Evolutionary conservation across 1,139 yeast genomes (phyloP).

Genomic region (Petasospora fabianii): DNA sequence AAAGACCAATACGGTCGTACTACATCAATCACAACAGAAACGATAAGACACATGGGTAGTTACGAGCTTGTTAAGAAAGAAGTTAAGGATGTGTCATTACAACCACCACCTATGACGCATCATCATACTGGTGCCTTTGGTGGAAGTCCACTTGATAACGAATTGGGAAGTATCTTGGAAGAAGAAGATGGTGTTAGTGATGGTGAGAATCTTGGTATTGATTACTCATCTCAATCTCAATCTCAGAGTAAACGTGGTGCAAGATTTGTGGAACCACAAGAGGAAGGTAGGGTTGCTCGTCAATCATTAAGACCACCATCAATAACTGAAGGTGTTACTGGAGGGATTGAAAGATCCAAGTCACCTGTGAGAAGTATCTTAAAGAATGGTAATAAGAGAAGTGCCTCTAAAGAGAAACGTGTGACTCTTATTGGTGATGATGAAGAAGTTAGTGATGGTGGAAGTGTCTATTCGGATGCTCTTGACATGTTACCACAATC

Average conservation of each 20-base stretch:
- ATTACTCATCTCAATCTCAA: too few species aligned
- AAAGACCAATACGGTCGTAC: conserved; percentile 29
- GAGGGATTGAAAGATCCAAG: conserved; percentile 2
- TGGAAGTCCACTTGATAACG: conserved; percentile 21
- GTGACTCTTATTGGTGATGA: conserved; percentile 13
- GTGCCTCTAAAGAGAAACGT: conserved; percentile 8
- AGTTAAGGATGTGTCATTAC: conserved; percentile 13
- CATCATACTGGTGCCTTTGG: conserved; percentile 9
- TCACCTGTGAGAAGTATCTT: conserved; percentile 19
- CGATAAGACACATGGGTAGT: conserved; percentile 27
- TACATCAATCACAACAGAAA: conserved; percentile 29
- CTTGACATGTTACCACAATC: conserved; percentile 17
- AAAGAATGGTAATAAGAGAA: conserved; percentile 11
- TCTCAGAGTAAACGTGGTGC: not conserved
- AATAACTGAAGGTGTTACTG: not conserved
- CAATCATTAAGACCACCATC: not conserved
- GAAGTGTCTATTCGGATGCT: conserved; percentile 26
- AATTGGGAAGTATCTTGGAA: conserved; percentile 23
- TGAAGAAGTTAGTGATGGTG: conserved; percentile 22
- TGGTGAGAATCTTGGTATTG: too few species aligned
- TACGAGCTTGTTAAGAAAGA: conserved; percentile 26
- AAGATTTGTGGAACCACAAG: conserved; percentile 3
- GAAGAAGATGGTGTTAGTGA: conserved; percentile 14
- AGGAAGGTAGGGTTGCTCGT: not conserved
- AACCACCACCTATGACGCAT: conserved; percentile 4